Conservation (phyloP, 805 yeast genomes). For the Yarrowia bubula region DNA sequence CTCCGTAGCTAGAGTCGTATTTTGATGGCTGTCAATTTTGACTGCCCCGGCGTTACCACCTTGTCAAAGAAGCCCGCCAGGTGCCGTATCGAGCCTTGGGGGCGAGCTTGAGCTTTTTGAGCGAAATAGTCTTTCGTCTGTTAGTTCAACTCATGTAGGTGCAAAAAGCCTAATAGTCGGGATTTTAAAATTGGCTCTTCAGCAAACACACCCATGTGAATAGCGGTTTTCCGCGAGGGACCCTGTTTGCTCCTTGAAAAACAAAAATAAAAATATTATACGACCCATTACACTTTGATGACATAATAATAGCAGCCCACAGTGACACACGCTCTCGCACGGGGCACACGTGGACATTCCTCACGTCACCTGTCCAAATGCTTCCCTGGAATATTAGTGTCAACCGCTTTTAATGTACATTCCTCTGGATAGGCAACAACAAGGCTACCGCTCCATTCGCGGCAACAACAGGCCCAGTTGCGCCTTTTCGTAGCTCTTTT, state of each 20-base stretch:
- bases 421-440: background rate
- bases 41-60: background rate
- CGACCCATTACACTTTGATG: background rate
- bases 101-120: background rate
- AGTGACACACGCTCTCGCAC: background rate
- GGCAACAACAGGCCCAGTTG: background rate
- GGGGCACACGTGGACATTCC: background rate
- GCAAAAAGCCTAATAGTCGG: constrained; percentile 1
- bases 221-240: no score
- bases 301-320: background rate
- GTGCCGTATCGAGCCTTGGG: constrained; percentile 1
- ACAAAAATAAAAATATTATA: no score
- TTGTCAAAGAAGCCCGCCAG: background rate
- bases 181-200: background rate
- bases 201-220: no score
- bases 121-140: background rate
- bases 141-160: constrained; percentile 5
- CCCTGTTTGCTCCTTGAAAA: no score
- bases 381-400: no score
- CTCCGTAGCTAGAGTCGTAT: background rate
- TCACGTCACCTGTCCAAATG: background rate
- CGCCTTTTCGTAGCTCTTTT: background rate
- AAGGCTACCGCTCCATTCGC: background rate
- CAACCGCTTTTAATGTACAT: background rate
- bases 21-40: background rate